Evolutionary conservation across 345 rosid genomes (phyloP).

Genomic region (Camelina hispida): DNA sequence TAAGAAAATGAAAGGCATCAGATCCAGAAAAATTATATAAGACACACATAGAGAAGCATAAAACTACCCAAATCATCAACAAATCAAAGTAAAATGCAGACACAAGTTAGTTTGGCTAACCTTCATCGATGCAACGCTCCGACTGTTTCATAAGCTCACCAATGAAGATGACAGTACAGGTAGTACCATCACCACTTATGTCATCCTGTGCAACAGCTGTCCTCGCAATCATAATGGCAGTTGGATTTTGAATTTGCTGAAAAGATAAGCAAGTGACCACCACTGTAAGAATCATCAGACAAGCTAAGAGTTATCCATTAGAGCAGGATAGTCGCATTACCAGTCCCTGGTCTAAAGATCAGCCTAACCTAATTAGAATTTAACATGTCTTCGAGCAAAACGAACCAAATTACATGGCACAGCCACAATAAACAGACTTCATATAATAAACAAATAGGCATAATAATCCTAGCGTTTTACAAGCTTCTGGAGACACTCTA

Average conservation of each 20-base stretch:
- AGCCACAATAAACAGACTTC: not conserved
- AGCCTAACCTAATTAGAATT: not conserved
- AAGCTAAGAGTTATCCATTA: not conserved
- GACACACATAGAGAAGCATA: not conserved
- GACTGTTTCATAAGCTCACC: constrained; percentile 99
- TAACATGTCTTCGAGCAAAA: not conserved
- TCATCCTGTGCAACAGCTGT: constrained; percentile 99
- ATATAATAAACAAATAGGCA: not conserved
- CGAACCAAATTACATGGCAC: not conserved
- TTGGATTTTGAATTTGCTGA: constrained; percentile 98
- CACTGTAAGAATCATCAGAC: constrained; percentile 27
- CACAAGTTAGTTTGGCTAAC: constrained; percentile 41
- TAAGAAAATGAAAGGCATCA: not conserved
- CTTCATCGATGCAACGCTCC: constrained; percentile 97
- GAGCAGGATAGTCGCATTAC: constrained; percentile 4
- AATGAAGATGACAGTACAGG: constrained; percentile 90
- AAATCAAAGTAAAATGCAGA: not conserved
- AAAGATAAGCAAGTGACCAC: constrained; percentile 31
- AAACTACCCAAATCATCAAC: not conserved
- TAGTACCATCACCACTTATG: constrained; percentile 96
- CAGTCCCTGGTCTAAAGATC: not conserved
- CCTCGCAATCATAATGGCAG: constrained; percentile 98
- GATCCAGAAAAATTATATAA: not conserved
- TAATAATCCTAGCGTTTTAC: constrained; percentile 5
- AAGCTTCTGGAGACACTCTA: constrained; percentile 9